phyloP scores from a whole-genome alignment of 495 filamentous ascomycete species.

The Hypoxylon perforatum region DNA sequence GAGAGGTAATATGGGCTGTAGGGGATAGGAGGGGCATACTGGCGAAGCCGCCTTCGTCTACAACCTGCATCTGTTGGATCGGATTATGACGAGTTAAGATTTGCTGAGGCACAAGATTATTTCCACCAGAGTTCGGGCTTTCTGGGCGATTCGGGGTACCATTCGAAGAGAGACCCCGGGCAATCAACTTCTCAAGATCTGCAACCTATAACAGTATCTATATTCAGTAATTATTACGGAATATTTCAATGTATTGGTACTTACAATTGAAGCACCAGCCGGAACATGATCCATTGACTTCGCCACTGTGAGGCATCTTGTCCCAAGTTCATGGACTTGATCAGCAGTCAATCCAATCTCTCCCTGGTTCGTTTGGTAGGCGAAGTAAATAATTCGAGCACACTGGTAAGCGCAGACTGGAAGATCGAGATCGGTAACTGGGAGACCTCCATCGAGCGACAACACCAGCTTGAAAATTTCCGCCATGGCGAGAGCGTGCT shows the following conservation, averaged over 20 bases:
- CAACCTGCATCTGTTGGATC: conserved; percentile 42
- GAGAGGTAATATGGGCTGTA: conserved; percentile 38
- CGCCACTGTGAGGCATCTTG: conserved; percentile 45
- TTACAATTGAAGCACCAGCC: conserved; percentile 55
- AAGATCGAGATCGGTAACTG: conserved; percentile 59
- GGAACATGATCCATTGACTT: conserved; percentile 47
- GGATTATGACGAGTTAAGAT: conserved; percentile 33
- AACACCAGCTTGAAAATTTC: conserved; percentile 59
- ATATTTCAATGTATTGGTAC: conserved; percentile 21
- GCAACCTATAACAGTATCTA: conserved; percentile 46
- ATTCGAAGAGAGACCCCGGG: conserved; percentile 46
- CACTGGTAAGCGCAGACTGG: conserved; percentile 62
- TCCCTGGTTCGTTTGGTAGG: conserved; percentile 35
- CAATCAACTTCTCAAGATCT: conserved; percentile 58
- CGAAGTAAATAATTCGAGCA: conserved; percentile 51
- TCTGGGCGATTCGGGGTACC: conserved; percentile 23
- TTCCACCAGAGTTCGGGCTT: conserved; percentile 29
- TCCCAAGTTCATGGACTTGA: conserved; percentile 44
- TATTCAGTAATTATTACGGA: conserved; percentile 24
- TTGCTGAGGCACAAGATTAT: conserved; percentile 33
- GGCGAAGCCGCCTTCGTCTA: conserved; percentile 42
- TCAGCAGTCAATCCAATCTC: conserved; percentile 41
- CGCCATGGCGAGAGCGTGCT: conserved; percentile 60
- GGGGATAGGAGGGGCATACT: conserved; percentile 41
- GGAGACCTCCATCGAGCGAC: conserved; percentile 51